Evolutionary conservation across 2,329 filamentous ascomycete species (phyloP).

Genomic region (Colletotrichum limetticola): DNA sequence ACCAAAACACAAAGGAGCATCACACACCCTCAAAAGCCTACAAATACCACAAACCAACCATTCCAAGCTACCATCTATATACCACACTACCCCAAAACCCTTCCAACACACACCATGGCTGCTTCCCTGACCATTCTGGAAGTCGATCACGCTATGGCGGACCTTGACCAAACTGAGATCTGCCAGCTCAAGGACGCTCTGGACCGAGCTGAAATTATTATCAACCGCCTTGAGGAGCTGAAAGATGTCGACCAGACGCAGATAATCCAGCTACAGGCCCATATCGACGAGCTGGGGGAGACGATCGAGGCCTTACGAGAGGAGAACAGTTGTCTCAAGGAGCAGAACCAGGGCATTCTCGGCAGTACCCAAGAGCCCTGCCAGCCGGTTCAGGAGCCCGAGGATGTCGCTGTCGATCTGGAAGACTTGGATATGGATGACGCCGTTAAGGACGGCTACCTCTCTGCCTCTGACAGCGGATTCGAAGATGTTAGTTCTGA

Average conservation of each 20-base stretch:
- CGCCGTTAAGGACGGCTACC: neutral
- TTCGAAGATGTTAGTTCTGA: neutral
- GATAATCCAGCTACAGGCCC: neutral
- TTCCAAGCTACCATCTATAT: slow-evolving; percentile 38
- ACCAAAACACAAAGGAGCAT: neutral
- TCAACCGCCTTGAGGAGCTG: neutral
- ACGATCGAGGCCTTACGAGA: neutral
- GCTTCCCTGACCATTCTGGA: neutral
- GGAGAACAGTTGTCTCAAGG: neutral
- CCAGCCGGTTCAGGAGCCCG: neutral
- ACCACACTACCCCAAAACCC: neutral
- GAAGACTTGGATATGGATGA: neutral
- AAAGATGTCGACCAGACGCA: neutral
- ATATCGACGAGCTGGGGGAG: neutral
- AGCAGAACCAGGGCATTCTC: neutral
- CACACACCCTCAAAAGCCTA: neutral
- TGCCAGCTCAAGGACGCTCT: slow-evolving; percentile 4
- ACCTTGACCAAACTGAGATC: slow-evolving; percentile 14
- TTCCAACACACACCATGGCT: neutral
- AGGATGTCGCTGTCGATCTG: neutral
- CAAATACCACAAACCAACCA: neutral
- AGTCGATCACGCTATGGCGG: neutral
- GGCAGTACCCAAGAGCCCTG: neutral
- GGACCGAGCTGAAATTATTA: neutral
- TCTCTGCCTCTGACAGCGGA: slow-evolving; percentile 1